Evolutionary conservation across 169 alveolate species (phyloP), one percentile per base, ranked within the genome.

Genomic region (Cyclospora cayetanensis): DNA sequence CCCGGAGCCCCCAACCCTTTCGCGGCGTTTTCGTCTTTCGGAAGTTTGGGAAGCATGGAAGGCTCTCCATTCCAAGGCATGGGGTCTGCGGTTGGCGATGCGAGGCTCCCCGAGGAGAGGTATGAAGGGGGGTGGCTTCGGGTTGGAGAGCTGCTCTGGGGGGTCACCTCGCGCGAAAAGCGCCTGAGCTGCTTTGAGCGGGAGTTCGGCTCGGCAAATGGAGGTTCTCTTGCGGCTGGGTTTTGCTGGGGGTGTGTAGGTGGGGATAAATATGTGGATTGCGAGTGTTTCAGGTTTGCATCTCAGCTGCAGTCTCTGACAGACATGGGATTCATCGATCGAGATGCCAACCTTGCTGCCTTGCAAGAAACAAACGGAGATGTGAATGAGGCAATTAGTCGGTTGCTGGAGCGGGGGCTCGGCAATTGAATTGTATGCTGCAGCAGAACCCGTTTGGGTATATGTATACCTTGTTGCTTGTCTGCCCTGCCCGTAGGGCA

Each of bases 271-370:
- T 55, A 37, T 12, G 12, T 1, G 63, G 35, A 34, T 82, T 34
- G 37, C 55, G 79, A 20, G 72, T 65, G 72, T 15, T 25, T 9
- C 93, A 95, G 96, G 93, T 98, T 95, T 91, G 97, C 97, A 53
- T 83, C 95, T 20, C 99, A 98, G 95, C 96, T 97, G 92, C 93
- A 91, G 89, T 91, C 97, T 53, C 95, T 98, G 29, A 96, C 96
- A 93, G 99, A 98, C 87, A 98, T 98, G 99, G 99, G 99, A 15
- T 98, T 98, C 93, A 94, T 94, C 55, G 98, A 98, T 93, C 95
- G 96, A 52, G 99, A 96, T 41, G 98, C 98, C 34, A 97, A 97
- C 90, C 55, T 98, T 46, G 96, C 96, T 65, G 99, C 99, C 18
- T 95, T 98, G 37, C 96, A 96, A 91, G 98, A 96, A 63, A 96